Conservation (phyloP, 345 rosid genomes). For the Hypericum perforatum region DNA sequence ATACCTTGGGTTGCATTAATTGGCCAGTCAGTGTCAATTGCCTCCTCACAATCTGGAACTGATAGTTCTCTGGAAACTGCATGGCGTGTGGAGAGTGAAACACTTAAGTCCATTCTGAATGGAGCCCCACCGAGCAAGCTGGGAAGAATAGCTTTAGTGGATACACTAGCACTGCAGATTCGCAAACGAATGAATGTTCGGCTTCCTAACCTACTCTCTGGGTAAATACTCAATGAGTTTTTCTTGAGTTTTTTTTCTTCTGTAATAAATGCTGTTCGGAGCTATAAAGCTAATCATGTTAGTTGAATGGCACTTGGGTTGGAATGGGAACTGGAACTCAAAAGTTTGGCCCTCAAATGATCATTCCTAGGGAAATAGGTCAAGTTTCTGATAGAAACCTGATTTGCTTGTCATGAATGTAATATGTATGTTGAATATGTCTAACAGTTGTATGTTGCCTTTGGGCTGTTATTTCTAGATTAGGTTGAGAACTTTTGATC, state of each 20-base stretch:
- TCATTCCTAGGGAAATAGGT: too few species aligned
- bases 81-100: conserved; percentile 98
- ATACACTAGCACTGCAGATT: conserved; percentile 82
- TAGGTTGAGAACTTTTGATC: too few species aligned
- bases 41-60: conserved; percentile 75
- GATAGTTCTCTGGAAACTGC: conserved; percentile 96
- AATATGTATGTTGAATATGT: too few species aligned
- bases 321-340: too few species aligned
- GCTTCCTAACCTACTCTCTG: conserved; percentile 88
- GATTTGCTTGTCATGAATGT: too few species aligned
- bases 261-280: too few species aligned
- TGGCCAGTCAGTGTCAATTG: conserved; percentile 91
- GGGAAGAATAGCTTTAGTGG: conserved; percentile 89
- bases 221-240: conserved; percentile 38
- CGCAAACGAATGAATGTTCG: conserved; percentile 86
- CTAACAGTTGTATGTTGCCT: too few species aligned
- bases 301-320: too few species aligned
- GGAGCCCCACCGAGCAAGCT: conserved; percentile 92
- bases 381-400: too few species aligned
- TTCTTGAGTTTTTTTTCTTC: conserved; percentile 1
- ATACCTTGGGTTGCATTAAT: conserved; percentile 98
- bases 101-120: conserved; percentile 62
- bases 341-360: too few species aligned
- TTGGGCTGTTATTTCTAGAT: too few species aligned
- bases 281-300: too few species aligned